Conservation (phyloP, 331 rosid genomes). For the Phaseolus coccineus region DNA sequence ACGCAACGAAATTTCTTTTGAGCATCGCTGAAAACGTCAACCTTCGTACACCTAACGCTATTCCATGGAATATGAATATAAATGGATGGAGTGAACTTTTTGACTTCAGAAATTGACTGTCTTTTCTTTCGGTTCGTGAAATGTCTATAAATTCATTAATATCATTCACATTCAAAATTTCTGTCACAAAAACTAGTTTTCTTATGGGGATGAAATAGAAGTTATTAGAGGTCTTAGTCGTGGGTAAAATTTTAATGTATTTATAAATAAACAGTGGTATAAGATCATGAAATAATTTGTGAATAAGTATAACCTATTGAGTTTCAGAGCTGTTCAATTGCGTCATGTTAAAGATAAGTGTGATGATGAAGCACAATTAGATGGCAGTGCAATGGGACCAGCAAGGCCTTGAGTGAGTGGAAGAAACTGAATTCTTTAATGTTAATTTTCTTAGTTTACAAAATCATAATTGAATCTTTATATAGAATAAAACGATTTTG, state of each 20-base stretch:
- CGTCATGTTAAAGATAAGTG: not conserved
- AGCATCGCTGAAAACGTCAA: not conserved
- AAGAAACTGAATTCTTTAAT: not conserved
- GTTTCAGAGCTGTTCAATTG: not conserved
- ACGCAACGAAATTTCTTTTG: not conserved
- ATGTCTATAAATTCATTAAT: not conserved
- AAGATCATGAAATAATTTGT: no score
- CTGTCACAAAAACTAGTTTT: no score
- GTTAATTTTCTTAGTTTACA: no score
- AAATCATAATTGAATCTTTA: no score
- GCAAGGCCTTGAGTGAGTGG: not conserved
- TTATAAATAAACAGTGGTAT: no score
- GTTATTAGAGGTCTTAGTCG: no score
- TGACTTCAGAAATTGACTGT: not conserved
- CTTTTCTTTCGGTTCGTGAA: not conserved
- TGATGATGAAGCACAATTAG: not conserved
- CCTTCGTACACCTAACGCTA: not conserved
- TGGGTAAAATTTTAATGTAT: no score
- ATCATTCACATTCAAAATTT: not conserved
- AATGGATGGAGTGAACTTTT: not conserved
- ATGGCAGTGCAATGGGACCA: not conserved
- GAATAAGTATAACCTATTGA: not conserved
- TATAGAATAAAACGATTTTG: not conserved
- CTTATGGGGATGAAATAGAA: no score
- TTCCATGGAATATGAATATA: conserved; percentile 1